These are phyloP conservation scores for Allium cepa DNA, from an alignment of 106 monocot genomes.

Conservation along the genomic window DNA sequence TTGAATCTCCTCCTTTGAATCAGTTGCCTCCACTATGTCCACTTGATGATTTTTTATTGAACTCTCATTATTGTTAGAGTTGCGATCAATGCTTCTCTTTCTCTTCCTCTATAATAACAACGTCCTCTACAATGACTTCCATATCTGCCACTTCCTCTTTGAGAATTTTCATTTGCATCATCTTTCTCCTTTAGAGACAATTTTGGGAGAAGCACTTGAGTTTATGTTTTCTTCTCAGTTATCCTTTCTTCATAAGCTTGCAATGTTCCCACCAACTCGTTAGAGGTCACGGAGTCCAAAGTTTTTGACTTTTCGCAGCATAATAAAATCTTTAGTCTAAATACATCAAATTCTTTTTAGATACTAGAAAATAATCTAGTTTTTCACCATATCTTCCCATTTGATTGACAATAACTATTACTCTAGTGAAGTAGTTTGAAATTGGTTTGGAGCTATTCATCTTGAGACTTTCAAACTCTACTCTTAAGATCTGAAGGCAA, in stretches of 20 bases:
- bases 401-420: neutral
- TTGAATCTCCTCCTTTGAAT: neutral
- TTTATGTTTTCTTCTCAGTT: neutral
- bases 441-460: conserved; percentile 1
- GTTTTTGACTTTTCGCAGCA: conserved; percentile 9
- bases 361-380: neutral
- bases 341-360: neutral
- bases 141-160: neutral
- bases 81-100: no score
- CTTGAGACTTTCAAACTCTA: conserved; percentile 3
- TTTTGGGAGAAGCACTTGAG: neutral
- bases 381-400: conserved; percentile 8
- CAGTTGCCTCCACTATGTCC: no score
- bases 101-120: no score
- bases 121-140: neutral
- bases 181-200: neutral
- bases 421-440: neutral
- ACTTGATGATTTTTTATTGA: neutral
- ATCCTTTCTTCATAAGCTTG: conserved; percentile 7
- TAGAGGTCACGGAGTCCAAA: neutral
- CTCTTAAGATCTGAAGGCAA: neutral
- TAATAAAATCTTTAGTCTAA: neutral
- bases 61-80: no score
- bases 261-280: conserved; percentile 1
- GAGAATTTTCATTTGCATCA: neutral